Conservation (phyloP, 1,284 basidiomycete genomes). For the Bjerkandera adusta region DNA sequence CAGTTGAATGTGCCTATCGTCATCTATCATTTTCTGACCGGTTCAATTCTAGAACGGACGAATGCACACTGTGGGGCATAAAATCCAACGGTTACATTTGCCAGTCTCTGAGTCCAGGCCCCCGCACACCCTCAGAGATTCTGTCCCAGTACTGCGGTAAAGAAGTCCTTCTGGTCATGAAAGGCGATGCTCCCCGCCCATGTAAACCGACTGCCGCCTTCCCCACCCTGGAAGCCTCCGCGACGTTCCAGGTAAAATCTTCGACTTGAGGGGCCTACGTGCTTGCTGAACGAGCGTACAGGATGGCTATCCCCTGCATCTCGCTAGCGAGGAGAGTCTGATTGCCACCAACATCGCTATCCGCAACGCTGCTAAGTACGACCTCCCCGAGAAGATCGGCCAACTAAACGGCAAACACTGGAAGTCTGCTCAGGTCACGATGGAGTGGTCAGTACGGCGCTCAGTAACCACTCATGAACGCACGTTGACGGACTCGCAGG, state of each 20-base stretch:
- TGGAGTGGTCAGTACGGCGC: slow-evolving; percentile 51
- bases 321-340: slow-evolving; percentile 66
- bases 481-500: slow-evolving; percentile 31
- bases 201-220: slow-evolving; percentile 51
- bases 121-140: slow-evolving; percentile 43
- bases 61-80: slow-evolving; percentile 46
- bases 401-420: slow-evolving; percentile 55
- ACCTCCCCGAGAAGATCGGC: slow-evolving; percentile 31
- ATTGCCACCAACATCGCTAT: slow-evolving; percentile 43
- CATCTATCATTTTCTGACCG: background rate
- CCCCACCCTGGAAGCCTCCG: slow-evolving; percentile 52
- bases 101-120: slow-evolving; percentile 33
- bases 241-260: slow-evolving; percentile 52
- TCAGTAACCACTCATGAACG: background rate
- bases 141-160: slow-evolving; percentile 60
- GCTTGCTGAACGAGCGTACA: slow-evolving; percentile 32
- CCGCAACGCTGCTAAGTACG: slow-evolving; percentile 29
- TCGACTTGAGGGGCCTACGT: background rate
- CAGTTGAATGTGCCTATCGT: slow-evolving; percentile 22
- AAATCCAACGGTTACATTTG: slow-evolving; percentile 65
- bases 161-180: slow-evolving; percentile 61
- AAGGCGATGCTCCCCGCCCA: slow-evolving; percentile 55
- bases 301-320: slow-evolving; percentile 67
- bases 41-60: slow-evolving; percentile 41
- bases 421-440: slow-evolving; percentile 47